A percentile compares a stretch with the other conserved stretches of the same genome.
Conservation (phyloP, 768 basidiomycete genomes). For the Rhodotorula taiwanensis region DNA sequence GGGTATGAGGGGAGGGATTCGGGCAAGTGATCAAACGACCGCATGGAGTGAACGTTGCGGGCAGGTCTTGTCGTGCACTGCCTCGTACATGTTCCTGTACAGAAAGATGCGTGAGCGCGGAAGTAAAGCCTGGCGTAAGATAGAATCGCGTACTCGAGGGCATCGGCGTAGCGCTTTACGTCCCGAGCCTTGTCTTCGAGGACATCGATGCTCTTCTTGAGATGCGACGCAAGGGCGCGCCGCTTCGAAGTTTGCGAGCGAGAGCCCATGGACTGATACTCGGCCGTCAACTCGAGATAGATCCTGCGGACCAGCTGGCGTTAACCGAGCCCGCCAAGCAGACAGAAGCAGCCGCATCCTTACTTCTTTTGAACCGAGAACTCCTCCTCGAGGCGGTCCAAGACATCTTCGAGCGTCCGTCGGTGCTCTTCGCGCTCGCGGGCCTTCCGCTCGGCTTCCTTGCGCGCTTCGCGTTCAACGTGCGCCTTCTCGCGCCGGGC, state of each 20-base stretch:
- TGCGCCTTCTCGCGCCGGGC: conserved; percentile 9
- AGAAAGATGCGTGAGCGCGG: no score
- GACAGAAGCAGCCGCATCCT: conserved; percentile 32
- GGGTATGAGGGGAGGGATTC: neutral
- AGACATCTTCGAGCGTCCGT: conserved; percentile 52
- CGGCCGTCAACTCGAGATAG: conserved; percentile 81
- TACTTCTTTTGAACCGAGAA: conserved; percentile 92
- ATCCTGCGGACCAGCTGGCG: conserved; percentile 54
- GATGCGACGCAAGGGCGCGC: conserved; percentile 76
- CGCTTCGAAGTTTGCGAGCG: conserved; percentile 72
- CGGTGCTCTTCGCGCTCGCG: conserved; percentile 26
- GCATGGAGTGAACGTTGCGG: neutral
- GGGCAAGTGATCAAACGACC: neutral
- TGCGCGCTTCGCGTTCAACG: conserved; percentile 1
- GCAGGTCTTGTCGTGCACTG: neutral
- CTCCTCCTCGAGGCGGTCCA: conserved; percentile 87
- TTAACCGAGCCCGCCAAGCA: no score
- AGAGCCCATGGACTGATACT: conserved; percentile 84
- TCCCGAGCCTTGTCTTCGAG: conserved; percentile 64
- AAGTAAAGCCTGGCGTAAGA: neutral
- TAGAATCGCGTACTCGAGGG: conserved; percentile 6
- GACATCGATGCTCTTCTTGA: conserved; percentile 83
- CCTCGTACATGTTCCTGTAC: conserved; percentile 4
- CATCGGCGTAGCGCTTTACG: conserved; percentile 29
- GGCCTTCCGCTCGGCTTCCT: conserved; percentile 7